Base-by-base conservation (phyloP, 768 basidiomycete genomes). In the Tricholoma saponaceum region DNA sequence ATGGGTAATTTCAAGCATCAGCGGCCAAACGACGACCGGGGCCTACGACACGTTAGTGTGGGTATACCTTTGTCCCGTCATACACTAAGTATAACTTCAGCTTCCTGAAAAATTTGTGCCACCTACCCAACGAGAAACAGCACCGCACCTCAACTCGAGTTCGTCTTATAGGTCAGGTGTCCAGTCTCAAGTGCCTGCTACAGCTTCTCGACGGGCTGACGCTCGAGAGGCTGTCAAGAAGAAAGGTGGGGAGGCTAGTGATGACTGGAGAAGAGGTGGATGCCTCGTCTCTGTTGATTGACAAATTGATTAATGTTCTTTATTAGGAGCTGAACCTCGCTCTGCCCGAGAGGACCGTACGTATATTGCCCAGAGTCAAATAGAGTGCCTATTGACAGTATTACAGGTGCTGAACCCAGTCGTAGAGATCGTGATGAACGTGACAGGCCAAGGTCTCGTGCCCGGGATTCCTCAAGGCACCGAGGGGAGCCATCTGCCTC, bases 1-100 rank as follows among this genome's bases (percentile, higher is more conserved):
- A 94, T 94, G 92, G 92, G 92, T 50, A 92, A 92, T 67, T 94
- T 94, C 71, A 90, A 91, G 67, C 92, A 93, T 66, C 92, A 94
- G 63, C 88, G 90, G 54, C 76, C 82, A 14, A 78, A 74, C 43
- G 89, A 90, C 37, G 79, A 80, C 59, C 69, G 74, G 46, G 79
- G 81, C 55, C 76, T 92, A 50, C 84, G 91, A 58, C 88, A 85
- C 74, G 91, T 87, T 63, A 66, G 87, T 70, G 16, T 54, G 37
- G 7, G 23, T 37, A 26, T 59, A 52, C 47, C 50, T 30, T 22
- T 54, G 49, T n/a, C 33, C 50, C 51, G 57, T 65, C 20, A 64
- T 43, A 12, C 33, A 22, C 57, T 50, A 5, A 50, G 9, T 50
- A n/a, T 30, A n/a, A 39, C 44, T 49, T 12, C 59, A 94, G 91